phyloP scores from a whole-genome alignment of 768 basidiomycete species.

The Trichaptum fuscoviolaceum region DNA sequence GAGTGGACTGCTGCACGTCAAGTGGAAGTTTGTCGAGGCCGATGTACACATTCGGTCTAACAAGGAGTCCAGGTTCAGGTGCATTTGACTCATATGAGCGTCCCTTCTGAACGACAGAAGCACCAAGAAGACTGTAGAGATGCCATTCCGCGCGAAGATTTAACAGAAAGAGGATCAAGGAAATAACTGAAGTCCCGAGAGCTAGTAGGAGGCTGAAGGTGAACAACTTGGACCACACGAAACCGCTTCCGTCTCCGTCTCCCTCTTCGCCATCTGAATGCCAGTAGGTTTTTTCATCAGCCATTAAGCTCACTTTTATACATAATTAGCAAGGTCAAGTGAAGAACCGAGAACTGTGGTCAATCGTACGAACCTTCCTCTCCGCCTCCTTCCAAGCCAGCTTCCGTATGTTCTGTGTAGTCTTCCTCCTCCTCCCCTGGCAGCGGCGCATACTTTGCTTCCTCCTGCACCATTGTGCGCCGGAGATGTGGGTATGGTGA shows the following conservation, averaged over 20 bases:
- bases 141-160: background rate
- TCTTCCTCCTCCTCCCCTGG: background rate
- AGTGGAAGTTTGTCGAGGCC: background rate
- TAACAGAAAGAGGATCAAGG: background rate
- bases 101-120: background rate
- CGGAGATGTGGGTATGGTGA: too few species aligned
- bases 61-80: background rate
- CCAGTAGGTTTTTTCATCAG: background rate
- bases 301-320: background rate
- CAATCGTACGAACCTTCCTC: background rate
- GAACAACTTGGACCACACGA: background rate
- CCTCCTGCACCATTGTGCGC: background rate
- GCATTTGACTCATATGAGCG: background rate
- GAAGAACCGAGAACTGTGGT: background rate
- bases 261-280: background rate
- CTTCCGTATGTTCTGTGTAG: background rate
- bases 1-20: background rate
- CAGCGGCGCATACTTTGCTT: background rate
- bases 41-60: background rate
- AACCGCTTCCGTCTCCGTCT: background rate
- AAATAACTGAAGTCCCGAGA: background rate
- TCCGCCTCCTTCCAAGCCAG: background rate
- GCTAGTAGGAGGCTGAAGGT: background rate
- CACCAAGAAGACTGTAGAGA: background rate
- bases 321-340: background rate